Evolutionary conservation across 1,284 basidiomycete species (phyloP).

Genomic region (Naganishia albida): DNA sequence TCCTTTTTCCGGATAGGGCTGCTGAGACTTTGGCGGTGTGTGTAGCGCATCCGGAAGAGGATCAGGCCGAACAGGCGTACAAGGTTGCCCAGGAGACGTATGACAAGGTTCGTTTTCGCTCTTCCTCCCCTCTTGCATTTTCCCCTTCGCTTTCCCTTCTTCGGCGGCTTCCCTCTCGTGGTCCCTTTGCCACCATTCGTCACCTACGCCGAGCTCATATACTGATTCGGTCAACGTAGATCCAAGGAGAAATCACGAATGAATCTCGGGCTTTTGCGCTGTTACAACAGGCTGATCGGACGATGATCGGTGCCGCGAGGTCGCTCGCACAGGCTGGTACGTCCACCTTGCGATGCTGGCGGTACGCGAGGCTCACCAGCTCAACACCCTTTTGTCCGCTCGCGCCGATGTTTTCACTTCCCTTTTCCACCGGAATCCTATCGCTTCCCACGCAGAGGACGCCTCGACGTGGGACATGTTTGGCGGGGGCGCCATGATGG

Average conservation of each 20-base stretch:
- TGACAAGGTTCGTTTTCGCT: slow-evolving; percentile 23
- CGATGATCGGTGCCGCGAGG: slow-evolving; percentile 23
- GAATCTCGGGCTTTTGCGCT: slow-evolving; percentile 36
- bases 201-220: too few relatives aligned
- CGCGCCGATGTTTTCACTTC: too few relatives aligned
- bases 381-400: too few relatives aligned
- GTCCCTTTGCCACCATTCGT: too few relatives aligned
- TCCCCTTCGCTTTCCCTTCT: too few relatives aligned
- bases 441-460: background rate
- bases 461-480: slow-evolving; percentile 33
- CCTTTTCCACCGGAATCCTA: too few relatives aligned
- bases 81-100: slow-evolving; percentile 24
- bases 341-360: too few relatives aligned
- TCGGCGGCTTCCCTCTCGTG: too few relatives aligned
- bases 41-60: slow-evolving; percentile 36
- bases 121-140: background rate
- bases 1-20: background rate
- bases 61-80: slow-evolving; percentile 32
- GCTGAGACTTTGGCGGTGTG: background rate
- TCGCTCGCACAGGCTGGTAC: slow-evolving; percentile 22
- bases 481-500: slow-evolving; percentile 31
- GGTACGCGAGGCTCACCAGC: too few relatives aligned
- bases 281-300: slow-evolving; percentile 30
- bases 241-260: slow-evolving; percentile 34
- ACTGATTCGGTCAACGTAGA: slow-evolving; percentile 2